Percentiles rank a stretch among this genome's conserved stretches.
Conservation (phyloP, 2,329 filamentous ascomycete species). For the Tolypocladium tundrense region DNA sequence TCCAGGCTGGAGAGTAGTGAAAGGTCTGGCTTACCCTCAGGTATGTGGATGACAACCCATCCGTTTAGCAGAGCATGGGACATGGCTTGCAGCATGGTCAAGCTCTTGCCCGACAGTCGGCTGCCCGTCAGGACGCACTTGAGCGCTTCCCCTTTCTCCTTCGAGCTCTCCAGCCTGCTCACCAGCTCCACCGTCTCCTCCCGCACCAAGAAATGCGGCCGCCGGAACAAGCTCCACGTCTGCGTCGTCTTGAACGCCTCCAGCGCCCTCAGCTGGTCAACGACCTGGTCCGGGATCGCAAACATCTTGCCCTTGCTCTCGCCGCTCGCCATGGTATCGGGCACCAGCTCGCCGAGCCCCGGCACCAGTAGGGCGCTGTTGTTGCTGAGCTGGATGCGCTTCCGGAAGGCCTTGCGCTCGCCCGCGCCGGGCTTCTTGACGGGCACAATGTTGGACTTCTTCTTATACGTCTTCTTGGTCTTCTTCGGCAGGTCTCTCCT, state of each 20-base stretch:
- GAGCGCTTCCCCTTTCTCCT: slow-evolving; percentile 40
- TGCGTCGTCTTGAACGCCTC: slow-evolving; percentile 89
- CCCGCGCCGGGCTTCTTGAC: slow-evolving; percentile 56
- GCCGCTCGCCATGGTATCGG: slow-evolving; percentile 41
- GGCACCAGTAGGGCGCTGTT: slow-evolving; percentile 76
- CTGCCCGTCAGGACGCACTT: slow-evolving; percentile 64
- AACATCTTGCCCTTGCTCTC: slow-evolving; percentile 56
- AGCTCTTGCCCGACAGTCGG: slow-evolving; percentile 74
- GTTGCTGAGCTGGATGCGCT: slow-evolving; percentile 86
- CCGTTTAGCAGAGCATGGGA: slow-evolving; percentile 69
- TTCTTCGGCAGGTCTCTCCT: slow-evolving; percentile 25
- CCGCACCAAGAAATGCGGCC: slow-evolving; percentile 69
- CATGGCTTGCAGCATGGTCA: slow-evolving; percentile 75
- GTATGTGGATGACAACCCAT: slow-evolving; percentile 83
- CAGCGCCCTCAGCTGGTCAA: slow-evolving; percentile 72
- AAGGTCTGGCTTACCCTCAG: slow-evolving; percentile 56
- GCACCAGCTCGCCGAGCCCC: slow-evolving; percentile 52
- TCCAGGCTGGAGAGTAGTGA: not conserved
- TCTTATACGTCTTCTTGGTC: slow-evolving; percentile 42
- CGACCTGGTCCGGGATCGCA: slow-evolving; percentile 54
- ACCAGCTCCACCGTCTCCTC: slow-evolving; percentile 66
- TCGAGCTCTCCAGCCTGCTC: slow-evolving; percentile 48
- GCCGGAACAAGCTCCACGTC: slow-evolving; percentile 76
- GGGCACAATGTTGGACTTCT: slow-evolving; percentile 29
- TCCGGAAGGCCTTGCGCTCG: slow-evolving; percentile 78